phyloP scores from a whole-genome alignment of 768 basidiomycete genomes.

The Galerina marginata region DNA sequence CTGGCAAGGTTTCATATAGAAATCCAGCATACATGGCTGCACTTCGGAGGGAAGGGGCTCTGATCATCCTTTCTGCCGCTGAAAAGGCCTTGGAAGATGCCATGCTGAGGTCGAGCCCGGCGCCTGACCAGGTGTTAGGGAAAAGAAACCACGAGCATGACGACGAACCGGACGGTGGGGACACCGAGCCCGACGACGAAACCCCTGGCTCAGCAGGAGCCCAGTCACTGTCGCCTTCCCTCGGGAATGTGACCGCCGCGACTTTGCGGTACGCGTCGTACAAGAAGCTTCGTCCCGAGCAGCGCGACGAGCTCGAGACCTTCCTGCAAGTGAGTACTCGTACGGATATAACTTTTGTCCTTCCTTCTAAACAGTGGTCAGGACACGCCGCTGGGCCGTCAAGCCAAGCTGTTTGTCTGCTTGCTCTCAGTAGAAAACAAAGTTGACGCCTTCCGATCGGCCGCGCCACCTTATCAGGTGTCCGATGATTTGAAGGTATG shows the following conservation, averaged over 20 bases:
- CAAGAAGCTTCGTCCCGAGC: constrained; percentile 17
- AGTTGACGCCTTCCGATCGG: constrained; percentile 17
- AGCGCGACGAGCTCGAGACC: constrained; percentile 9
- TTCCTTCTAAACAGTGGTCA: constrained; percentile 14
- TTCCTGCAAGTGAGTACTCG: constrained; percentile 15
- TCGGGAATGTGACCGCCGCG: constrained; percentile 3
- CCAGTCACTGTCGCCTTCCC: background rate
- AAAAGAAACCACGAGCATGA: background rate
- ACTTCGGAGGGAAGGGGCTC: constrained; percentile 9
- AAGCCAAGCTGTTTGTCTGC: constrained; percentile 18
- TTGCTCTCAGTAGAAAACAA: constrained; percentile 18
- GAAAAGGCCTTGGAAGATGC: constrained; percentile 8
- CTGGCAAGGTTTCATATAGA: no score
- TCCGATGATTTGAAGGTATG: constrained; percentile 22
- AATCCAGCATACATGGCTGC: no score
- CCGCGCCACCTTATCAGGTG: constrained; percentile 19
- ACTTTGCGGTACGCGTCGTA: constrained; percentile 7
- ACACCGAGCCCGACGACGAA: constrained; percentile 1
- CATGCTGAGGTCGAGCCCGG: constrained; percentile 8
- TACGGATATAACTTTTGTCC: background rate
- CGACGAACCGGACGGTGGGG: background rate
- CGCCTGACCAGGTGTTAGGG: constrained; percentile 9
- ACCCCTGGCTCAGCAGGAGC: background rate
- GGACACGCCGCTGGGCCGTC: constrained; percentile 18
- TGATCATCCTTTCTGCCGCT: background rate